A percentile compares a stretch with the other conserved stretches of the same genome.
Evolutionary conservation across 345 rosid genomes (phyloP).

Genomic region (Hibiscus tridactylites): DNA sequence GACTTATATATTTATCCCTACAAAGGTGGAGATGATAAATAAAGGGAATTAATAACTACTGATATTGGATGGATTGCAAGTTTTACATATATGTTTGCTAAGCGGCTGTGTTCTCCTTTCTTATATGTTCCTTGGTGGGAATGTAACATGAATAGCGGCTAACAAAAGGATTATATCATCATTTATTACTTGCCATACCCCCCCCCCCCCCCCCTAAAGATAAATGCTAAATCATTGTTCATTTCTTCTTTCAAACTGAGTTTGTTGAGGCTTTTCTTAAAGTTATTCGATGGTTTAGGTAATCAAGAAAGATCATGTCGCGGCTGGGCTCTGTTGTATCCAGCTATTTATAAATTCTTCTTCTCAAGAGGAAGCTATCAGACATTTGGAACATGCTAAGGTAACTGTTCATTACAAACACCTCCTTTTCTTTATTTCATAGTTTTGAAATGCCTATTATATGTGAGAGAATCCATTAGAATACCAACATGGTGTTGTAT

Average conservation of each 20-base stretch:
- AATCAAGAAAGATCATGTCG: slow-evolving; percentile 84
- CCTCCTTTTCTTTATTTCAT: not conserved
- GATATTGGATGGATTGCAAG: not conserved
- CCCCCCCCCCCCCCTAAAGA: not conserved
- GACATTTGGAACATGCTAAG: slow-evolving; percentile 84
- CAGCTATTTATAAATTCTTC: slow-evolving; percentile 87
- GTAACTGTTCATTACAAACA: slow-evolving; percentile 17
- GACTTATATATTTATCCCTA: not conserved
- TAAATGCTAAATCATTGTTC: not conserved
- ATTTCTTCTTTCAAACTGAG: not conserved
- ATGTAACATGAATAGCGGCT: not conserved
- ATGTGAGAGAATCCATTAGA: slow-evolving; percentile 49
- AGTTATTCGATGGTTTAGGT: slow-evolving; percentile 42
- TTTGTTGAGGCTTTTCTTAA: not conserved
- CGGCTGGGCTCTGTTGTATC: slow-evolving; percentile 93
- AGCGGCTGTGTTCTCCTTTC: not conserved
- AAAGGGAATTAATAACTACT: not conserved
- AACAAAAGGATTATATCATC: not conserved
- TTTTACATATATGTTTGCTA: not conserved
- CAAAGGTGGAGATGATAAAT: not conserved
- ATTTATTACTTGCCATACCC: not conserved
- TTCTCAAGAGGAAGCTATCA: slow-evolving; percentile 86
- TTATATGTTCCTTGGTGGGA: not conserved
- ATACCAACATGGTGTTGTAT: slow-evolving; percentile 20
- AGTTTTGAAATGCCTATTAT: slow-evolving; percentile 4